Conservation (phyloP, 106 monocot species). For the Ottelia alismoides region DNA sequence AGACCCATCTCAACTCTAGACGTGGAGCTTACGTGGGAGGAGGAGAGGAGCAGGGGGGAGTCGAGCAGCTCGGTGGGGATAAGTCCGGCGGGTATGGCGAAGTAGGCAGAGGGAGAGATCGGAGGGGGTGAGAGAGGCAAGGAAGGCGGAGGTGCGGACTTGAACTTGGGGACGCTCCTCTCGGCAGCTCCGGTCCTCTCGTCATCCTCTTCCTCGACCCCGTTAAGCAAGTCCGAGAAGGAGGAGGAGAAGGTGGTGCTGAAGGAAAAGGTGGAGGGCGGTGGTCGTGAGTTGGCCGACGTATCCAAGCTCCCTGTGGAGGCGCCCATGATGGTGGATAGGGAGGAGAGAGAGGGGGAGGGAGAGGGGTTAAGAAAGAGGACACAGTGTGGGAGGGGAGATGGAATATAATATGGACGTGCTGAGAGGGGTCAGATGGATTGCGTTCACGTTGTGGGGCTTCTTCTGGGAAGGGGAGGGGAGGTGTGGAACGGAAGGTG, state of each 20-base stretch:
- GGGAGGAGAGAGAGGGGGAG: not conserved
- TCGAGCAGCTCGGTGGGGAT: conserved; percentile 74
- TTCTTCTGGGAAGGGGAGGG: too few species aligned
- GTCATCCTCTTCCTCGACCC: conserved; percentile 16
- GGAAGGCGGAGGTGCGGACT: conserved; percentile 47
- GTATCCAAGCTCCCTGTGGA: conserved; percentile 33
- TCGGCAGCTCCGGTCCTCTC: not conserved
- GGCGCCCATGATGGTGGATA: conserved; percentile 9
- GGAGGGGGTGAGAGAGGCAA: conserved; percentile 50
- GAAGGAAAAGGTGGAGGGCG: conserved; percentile 10
- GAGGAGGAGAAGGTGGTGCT: conserved; percentile 32
- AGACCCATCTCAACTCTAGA: too few species aligned
- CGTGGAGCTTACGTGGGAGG: conserved; percentile 51
- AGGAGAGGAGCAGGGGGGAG: conserved; percentile 61
- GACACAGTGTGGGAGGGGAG: not conserved
- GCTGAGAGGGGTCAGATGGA: too few species aligned
- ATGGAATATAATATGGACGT: not conserved
- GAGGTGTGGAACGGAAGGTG: too few species aligned
- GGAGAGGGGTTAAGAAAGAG: not conserved
- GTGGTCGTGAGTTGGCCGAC: too few species aligned
- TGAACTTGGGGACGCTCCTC: conserved; percentile 60
- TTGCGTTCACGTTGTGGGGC: too few species aligned
- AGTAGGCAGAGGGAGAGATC: conserved; percentile 59
- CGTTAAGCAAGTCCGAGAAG: conserved; percentile 47
- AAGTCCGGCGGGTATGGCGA: conserved; percentile 60